Conservation (phyloP, 768 basidiomycete species). For the Pisolithus microcarpus region DNA sequence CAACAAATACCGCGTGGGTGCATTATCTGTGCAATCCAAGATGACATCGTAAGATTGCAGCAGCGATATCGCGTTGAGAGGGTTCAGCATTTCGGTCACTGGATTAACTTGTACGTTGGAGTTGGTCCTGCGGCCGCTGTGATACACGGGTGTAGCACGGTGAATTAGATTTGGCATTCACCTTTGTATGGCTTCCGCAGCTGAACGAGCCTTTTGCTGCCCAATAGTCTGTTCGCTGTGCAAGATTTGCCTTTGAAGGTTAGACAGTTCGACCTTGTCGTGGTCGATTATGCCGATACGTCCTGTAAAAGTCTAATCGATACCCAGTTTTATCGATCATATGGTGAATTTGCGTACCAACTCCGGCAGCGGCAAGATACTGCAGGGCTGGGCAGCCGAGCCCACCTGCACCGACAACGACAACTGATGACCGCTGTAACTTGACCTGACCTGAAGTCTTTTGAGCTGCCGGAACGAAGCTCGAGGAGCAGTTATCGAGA, state of each 20-base stretch:
- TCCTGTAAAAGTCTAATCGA: constrained; percentile 39
- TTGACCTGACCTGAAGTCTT: constrained; percentile 66
- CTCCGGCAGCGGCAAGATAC: constrained; percentile 86
- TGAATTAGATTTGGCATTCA: constrained; percentile 23
- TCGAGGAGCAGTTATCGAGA: not conserved
- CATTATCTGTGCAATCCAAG: constrained; percentile 93
- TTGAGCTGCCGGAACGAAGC: constrained; percentile 1
- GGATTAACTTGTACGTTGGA: constrained; percentile 56
- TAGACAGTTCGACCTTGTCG: constrained; percentile 81
- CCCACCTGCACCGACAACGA: constrained; percentile 92
- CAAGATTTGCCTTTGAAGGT: constrained; percentile 89
- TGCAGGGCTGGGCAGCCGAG: constrained; percentile 94
- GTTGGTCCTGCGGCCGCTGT: constrained; percentile 54
- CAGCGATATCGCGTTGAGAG: constrained; percentile 58
- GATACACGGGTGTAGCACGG: constrained; percentile 1
- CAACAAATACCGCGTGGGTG: constrained; percentile 85
- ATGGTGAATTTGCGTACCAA: constrained; percentile 51
- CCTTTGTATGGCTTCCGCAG: constrained; percentile 61
- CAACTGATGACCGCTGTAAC: constrained; percentile 65
- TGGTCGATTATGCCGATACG: constrained; percentile 82
- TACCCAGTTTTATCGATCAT: not conserved
- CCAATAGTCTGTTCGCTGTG: constrained; percentile 71
- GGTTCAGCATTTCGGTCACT: constrained; percentile 44
- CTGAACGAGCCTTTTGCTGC: constrained; percentile 75
- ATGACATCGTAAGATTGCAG: constrained; percentile 65